These are phyloP conservation scores for Boeremia exigua DNA, from an alignment of 2,329 filamentous ascomycete species.

Conservation along the genomic window DNA sequence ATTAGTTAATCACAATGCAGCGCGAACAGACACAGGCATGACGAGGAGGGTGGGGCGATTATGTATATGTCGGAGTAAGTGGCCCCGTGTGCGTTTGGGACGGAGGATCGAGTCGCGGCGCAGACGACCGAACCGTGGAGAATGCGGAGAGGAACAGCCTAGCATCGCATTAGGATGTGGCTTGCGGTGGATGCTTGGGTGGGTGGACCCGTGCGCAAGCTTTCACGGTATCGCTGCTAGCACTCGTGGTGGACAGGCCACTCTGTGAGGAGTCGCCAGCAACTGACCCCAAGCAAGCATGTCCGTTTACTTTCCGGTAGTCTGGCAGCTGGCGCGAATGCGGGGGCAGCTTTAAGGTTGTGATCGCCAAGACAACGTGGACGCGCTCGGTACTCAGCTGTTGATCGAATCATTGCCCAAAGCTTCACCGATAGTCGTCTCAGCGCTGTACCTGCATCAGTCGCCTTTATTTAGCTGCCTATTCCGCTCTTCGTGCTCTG, in stretches of 20 bases:
- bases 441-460: constrained; percentile 7
- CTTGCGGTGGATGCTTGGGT: constrained; percentile 15
- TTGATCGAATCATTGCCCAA: constrained; percentile 13
- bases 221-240: neutral
- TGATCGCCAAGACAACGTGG: constrained; percentile 14
- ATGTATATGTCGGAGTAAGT: constrained; percentile 6
- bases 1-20: constrained; percentile 26
- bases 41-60: constrained; percentile 14
- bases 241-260: neutral
- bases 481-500: neutral
- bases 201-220: constrained; percentile 7
- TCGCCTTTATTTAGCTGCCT: neutral
- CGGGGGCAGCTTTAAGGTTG: constrained; percentile 15
- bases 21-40: constrained; percentile 11
- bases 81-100: constrained; percentile 15
- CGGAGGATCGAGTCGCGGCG: constrained; percentile 11
- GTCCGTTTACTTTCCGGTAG: constrained; percentile 3
- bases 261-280: neutral
- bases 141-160: constrained; percentile 20
- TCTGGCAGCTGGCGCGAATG: constrained; percentile 14
- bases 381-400: constrained; percentile 4
- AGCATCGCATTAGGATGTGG: constrained; percentile 17
- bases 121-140: constrained; percentile 16
- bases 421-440: constrained; percentile 7
- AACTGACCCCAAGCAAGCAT: constrained; percentile 2